Evolutionary conservation across 805 yeast species (phyloP), one percentile per base, ranked within the genome.

Genomic region (Metschnikowia orientalis): DNA sequence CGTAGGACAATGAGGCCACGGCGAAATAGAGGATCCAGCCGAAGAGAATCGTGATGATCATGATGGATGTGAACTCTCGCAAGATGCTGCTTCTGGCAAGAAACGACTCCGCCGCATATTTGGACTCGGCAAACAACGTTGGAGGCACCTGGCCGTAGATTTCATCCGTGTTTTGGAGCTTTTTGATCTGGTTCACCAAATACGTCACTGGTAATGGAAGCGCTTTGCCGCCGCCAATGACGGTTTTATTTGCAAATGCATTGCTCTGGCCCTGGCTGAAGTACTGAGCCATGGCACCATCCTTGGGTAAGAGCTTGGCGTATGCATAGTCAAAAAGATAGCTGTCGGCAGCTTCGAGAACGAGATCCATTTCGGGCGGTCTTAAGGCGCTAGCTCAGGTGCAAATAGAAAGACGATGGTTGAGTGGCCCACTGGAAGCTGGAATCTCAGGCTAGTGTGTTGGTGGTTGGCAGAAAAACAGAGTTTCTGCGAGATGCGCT

Each of bases 281-380:
- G 34, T 37, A 46, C 34, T 47, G 38, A 56, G 68, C 53, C 16
- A 51, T 52, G 11, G 67, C 60, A 26, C 79, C 56, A 7, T 76
- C 60, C 6, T 69, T 65, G 10, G 95, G 95, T 28, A 86, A 63
- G 2, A 76, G 41, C 24, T 62, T 62, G 18, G 97, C 84, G 50
- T 88, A 90, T 11, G 76, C 63, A 54, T 67, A 69, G 63, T 92
- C 98, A 31, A 90, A 73, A 18, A 77, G 50, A 48, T 63, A 84
- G 29, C 84, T 69, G 61, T 92, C 98, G 28, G 68, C 61, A 15
- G 77, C 65, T 59, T 92, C 98, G 32, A 92, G 71, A 15, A 87
- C 88, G 52, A 92, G 67, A 81, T 92, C 98, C 98, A 92, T 90
- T n/a, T n/a, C n/a, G n/a, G n/a, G n/a, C n/a, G n/a, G n/a, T n/a